Conservation (phyloP, 108 stramenopile genomes). For the Skeletonema tropicum region DNA sequence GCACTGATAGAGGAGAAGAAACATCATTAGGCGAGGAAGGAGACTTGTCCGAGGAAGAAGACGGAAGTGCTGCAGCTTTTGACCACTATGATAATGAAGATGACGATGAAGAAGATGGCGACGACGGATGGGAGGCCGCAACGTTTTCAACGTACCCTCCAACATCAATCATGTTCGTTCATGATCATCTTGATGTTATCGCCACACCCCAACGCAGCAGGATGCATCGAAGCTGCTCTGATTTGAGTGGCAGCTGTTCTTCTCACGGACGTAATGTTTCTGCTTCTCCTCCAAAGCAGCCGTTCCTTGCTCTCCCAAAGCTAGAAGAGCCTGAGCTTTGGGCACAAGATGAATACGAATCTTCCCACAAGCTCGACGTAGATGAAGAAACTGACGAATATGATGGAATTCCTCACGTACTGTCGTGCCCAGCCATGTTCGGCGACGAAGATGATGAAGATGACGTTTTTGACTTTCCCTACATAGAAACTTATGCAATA, state of each 20-base stretch:
- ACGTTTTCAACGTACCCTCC: neutral
- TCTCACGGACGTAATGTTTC: neutral
- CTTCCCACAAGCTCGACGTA: neutral
- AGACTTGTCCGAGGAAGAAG: neutral
- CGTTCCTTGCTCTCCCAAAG: neutral
- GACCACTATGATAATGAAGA: neutral
- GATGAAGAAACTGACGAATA: neutral
- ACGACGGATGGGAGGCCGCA: neutral
- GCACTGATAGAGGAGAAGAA: neutral
- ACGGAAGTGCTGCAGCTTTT: neutral
- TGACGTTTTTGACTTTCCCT: neutral
- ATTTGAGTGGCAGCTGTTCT: neutral
- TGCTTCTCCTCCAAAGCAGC: neutral
- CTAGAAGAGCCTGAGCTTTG: neutral
- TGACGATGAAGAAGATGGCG: neutral
- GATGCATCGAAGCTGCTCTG: neutral
- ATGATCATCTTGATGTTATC: neutral
- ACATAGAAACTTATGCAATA: neutral
- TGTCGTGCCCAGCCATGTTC: neutral
- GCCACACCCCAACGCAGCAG: neutral
- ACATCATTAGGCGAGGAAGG: neutral
- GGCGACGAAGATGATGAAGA: slow-evolving; percentile 1
- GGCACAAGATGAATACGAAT: neutral
- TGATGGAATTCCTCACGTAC: neutral
- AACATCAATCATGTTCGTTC: neutral